Evolutionary conservation across 2,329 filamentous ascomycete genomes (phyloP).

Genomic region (Cladosporium austrohemisphaericum): DNA sequence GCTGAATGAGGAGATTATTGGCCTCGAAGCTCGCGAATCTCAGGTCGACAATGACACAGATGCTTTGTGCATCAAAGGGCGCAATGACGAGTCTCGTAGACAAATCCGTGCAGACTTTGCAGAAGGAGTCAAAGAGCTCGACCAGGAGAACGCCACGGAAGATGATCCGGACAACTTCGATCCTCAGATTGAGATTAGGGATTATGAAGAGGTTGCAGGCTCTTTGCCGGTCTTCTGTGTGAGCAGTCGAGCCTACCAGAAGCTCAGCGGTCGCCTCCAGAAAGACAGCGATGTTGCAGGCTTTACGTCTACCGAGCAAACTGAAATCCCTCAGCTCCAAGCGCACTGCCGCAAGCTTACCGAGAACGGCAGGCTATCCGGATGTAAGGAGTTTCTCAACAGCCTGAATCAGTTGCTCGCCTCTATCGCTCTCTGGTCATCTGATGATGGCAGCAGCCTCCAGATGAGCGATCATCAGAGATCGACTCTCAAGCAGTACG

Average conservation of each 20-base stretch:
- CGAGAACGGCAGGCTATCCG: conserved; percentile 44
- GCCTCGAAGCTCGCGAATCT: conserved; percentile 30
- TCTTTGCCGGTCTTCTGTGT: conserved; percentile 63
- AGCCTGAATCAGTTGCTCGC: conserved; percentile 50
- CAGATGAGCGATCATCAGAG: conserved; percentile 42
- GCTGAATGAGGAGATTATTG: conserved; percentile 28
- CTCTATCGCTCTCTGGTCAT: conserved; percentile 51
- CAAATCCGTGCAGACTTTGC: conserved; percentile 59
- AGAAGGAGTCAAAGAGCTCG: conserved; percentile 56
- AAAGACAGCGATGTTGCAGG: conserved; percentile 53
- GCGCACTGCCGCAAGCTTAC: conserved; percentile 58
- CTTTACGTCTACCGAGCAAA: conserved; percentile 52
- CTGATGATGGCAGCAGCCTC: conserved; percentile 39
- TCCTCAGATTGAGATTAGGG: conserved; percentile 51
- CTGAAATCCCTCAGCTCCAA: conserved; percentile 56
- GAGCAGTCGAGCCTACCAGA: conserved; percentile 60
- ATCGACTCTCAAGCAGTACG: conserved; percentile 36
- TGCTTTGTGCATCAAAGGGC: conserved; percentile 49
- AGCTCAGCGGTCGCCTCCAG: conserved; percentile 52
- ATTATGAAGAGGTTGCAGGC: conserved; percentile 56
- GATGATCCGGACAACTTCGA: conserved; percentile 55
- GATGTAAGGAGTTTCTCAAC: conserved; percentile 50
- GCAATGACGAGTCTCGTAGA: conserved; percentile 54
- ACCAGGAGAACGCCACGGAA: conserved; percentile 53
- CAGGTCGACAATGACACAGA: conserved; percentile 35